A percentile compares a stretch with the other conserved stretches of the same genome.
Evolutionary conservation across 345 rosid genomes (phyloP).

Genomic region (Brassica carinata): DNA sequence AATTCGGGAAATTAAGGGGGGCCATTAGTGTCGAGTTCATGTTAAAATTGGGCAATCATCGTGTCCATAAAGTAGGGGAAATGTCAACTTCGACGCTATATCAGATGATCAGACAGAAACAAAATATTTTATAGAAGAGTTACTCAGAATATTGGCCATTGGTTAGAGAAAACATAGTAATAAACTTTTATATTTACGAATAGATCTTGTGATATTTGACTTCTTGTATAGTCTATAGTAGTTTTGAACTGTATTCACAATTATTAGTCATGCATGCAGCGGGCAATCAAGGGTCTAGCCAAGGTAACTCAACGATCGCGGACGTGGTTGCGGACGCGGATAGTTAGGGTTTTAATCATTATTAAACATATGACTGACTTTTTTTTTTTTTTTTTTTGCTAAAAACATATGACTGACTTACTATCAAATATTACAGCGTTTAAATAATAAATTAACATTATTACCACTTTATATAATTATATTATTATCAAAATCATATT

Average conservation of each 20-base stretch:
- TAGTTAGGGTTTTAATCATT: too few relatives aligned
- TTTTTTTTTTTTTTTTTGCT: too few relatives aligned
- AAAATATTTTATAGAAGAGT: neutral
- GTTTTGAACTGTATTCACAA: neutral
- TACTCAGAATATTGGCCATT: neutral
- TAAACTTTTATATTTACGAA: neutral
- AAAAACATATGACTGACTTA: too few relatives aligned
- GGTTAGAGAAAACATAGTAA: neutral
- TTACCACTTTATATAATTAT: too few relatives aligned
- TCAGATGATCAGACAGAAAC: conserved; percentile 10
- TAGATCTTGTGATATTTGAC: neutral
- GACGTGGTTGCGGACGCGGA: too few relatives aligned
- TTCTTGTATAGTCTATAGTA: neutral
- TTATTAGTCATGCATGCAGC: conserved; percentile 8
- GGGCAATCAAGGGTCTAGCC: too few relatives aligned
- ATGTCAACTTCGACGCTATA: conserved; percentile 32
- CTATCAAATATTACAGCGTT: too few relatives aligned
- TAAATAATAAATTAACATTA: too few relatives aligned
- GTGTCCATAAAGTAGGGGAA: conserved; percentile 22
- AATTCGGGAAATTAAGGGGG: neutral
- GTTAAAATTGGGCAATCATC: conserved; percentile 4
- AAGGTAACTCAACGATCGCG: too few relatives aligned
- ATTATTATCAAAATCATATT: too few relatives aligned
- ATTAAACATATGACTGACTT: too few relatives aligned
- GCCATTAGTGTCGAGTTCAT: conserved; percentile 28